phyloP scores from a whole-genome alignment of 2,329 filamentous ascomycete genomes.

The Diaporthe ampelina region DNA sequence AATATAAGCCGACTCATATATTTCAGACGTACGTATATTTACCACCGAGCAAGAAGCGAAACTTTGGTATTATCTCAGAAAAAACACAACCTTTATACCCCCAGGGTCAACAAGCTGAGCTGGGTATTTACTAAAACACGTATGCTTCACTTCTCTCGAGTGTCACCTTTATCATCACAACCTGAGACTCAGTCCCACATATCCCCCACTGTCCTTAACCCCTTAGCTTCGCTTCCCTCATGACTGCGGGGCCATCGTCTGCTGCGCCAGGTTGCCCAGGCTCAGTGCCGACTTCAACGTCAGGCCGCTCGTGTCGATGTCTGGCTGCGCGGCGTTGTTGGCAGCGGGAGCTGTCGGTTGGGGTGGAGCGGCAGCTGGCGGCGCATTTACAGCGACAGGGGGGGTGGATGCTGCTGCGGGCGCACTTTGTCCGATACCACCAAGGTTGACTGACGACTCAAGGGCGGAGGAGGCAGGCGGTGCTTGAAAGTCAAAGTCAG shows the following conservation, averaged over 20 bases:
- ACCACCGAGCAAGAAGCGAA: constrained; percentile 17
- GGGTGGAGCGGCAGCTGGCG: constrained; percentile 44
- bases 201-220: neutral
- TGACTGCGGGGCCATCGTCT: constrained; percentile 42
- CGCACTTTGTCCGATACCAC: constrained; percentile 42
- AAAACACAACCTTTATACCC: constrained; percentile 28
- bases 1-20: neutral
- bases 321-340: constrained; percentile 45
- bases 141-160: constrained; percentile 22
- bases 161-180: constrained; percentile 8
- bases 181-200: neutral
- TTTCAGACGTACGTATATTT: neutral
- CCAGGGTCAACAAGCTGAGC: constrained; percentile 27
- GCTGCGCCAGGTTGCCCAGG: constrained; percentile 57
- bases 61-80: constrained; percentile 17
- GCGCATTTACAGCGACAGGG: constrained; percentile 44
- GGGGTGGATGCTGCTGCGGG: constrained; percentile 43
- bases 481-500: neutral
- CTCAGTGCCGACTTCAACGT: constrained; percentile 59
- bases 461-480: constrained; percentile 40
- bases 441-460: constrained; percentile 48
- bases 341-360: constrained; percentile 40
- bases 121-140: constrained; percentile 31
- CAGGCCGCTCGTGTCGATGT: constrained; percentile 57
- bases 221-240: neutral